phyloP scores from a whole-genome alignment of 1,139 yeast species.

The Yamadazyma atmosphaerica region DNA sequence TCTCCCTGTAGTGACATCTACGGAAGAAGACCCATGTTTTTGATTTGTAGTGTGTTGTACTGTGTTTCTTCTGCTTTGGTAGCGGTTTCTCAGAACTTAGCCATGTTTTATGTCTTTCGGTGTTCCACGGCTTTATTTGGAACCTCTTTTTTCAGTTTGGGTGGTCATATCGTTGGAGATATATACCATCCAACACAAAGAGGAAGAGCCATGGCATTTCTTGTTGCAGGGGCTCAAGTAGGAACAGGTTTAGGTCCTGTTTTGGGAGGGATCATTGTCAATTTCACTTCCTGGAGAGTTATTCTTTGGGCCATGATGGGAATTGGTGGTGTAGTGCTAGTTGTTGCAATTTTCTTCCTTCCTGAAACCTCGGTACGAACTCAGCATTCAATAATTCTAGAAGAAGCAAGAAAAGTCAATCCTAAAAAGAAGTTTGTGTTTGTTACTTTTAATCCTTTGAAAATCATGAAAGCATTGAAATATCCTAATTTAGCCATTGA shows the following conservation, averaged over 20 bases:
- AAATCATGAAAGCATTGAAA: conserved; percentile 37
- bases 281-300: conserved; percentile 52
- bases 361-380: conserved; percentile 43
- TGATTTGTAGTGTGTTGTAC: conserved; percentile 34
- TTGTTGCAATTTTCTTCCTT: conserved; percentile 29
- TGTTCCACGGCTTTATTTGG: conserved; percentile 50
- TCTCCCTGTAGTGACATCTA: conserved; percentile 52
- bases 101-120: conserved; percentile 52
- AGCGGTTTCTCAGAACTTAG: conserved; percentile 47
- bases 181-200: conserved; percentile 45
- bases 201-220: conserved; percentile 47
- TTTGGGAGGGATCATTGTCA: conserved; percentile 46
- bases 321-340: conserved; percentile 29
- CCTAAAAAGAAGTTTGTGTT: conserved; percentile 37
- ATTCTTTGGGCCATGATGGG: conserved; percentile 50
- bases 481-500: conserved; percentile 45
- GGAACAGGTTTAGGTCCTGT: conserved; percentile 53
- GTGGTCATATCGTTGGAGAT: conserved; percentile 48
- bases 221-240: conserved; percentile 44
- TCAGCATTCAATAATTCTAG: conserved; percentile 19
- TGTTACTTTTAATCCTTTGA: conserved; percentile 44
- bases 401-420: conserved; percentile 17
- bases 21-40: conserved; percentile 45
- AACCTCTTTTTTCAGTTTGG: conserved; percentile 50
- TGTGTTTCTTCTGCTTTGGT: conserved; percentile 36